phyloP scores from a whole-genome alignment of 495 filamentous ascomycete species.

The Penicillium soppii region DNA sequence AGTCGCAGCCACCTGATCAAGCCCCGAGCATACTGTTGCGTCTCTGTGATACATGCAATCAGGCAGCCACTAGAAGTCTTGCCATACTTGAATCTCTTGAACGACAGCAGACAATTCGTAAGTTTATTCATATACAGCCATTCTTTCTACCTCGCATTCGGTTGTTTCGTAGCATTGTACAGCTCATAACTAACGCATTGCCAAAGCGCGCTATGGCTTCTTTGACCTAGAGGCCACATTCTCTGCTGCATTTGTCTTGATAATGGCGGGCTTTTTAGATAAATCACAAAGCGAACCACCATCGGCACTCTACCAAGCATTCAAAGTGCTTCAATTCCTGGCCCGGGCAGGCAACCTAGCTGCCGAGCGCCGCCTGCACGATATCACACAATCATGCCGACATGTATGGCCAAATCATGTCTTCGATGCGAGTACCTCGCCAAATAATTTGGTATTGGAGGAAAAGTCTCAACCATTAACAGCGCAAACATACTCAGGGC shows the following conservation, averaged over 20 bases:
- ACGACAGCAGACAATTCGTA: constrained; percentile 20
- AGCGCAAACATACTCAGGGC: background rate
- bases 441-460: background rate
- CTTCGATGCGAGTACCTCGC: background rate
- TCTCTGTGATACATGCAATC: constrained; percentile 24
- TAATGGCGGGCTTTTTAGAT: constrained; percentile 19
- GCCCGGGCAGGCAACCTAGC: constrained; percentile 19
- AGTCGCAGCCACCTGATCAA: background rate
- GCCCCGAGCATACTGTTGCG: constrained; percentile 8
- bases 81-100: constrained; percentile 17
- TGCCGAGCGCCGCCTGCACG: constrained; percentile 19
- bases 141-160: background rate
- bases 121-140: background rate
- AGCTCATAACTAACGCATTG: background rate
- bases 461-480: background rate
- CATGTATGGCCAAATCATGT: constrained; percentile 18
- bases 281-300: constrained; percentile 11
- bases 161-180: background rate
- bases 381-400: constrained; percentile 20
- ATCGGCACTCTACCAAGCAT: constrained; percentile 15
- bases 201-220: constrained; percentile 21
- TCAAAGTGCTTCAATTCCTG: constrained; percentile 18
- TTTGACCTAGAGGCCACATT: constrained; percentile 27
- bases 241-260: constrained; percentile 24
- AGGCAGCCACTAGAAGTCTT: constrained; percentile 21